Evolutionary conservation across 345 rosid genomes (phyloP).

Genomic region (Citrus hindsii): DNA sequence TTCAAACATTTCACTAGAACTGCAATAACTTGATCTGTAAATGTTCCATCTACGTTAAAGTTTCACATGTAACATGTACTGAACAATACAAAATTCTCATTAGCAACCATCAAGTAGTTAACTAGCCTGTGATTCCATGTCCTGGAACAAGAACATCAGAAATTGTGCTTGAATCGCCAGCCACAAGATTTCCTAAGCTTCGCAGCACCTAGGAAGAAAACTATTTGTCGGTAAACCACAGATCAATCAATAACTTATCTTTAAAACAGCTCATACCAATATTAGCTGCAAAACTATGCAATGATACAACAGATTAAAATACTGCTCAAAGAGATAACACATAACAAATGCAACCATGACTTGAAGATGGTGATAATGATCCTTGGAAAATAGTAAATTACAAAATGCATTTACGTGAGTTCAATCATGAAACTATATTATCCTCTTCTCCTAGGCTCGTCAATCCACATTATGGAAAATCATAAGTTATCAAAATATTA

Average conservation of each 20-base stretch:
- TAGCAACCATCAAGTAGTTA: slow-evolving; percentile 17
- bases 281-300: neutral
- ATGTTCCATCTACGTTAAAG: slow-evolving; percentile 10
- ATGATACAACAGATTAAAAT: neutral
- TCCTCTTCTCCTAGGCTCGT: too few species aligned
- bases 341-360: neutral
- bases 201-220: slow-evolving; percentile 58
- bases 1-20: slow-evolving; percentile 83
- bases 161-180: slow-evolving; percentile 76
- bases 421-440: neutral
- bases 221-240: slow-evolving; percentile 15
- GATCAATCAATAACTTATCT: slow-evolving; percentile 2
- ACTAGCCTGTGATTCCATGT: slow-evolving; percentile 64
- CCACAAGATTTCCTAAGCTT: slow-evolving; percentile 88
- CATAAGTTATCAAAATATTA: neutral
- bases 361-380: neutral
- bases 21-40: slow-evolving; percentile 54
- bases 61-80: slow-evolving; percentile 4
- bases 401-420: neutral
- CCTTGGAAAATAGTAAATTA: neutral
- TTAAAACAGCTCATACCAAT: neutral
- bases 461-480: neutral
- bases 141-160: slow-evolving; percentile 57
- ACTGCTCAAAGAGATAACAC: neutral
- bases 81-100: slow-evolving; percentile 9